Base-by-base conservation (phyloP, 108 stramenopile genomes). In the Licmophora abbreviata region DNA sequence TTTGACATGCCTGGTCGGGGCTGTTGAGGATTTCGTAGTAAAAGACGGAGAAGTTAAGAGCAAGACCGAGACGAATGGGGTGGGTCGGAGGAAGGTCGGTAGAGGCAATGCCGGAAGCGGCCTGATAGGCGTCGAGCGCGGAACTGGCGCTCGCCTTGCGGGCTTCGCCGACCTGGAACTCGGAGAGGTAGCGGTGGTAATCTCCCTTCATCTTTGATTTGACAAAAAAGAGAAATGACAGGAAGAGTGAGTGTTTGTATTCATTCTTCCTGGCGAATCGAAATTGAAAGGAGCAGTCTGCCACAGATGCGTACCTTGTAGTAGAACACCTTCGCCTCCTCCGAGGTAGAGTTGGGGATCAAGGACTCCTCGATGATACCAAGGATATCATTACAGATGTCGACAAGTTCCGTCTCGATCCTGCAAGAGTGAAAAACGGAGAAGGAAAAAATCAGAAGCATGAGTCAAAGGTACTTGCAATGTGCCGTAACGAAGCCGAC, bases 21-120 rank as follows among this genome's bases (percentile, higher is more conserved):
- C 80, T 78, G 71, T 95, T 95, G 58, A 98, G 86, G 69, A 99
- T 99, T 67, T 99, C 95, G 73, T 99, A 99, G 79, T 97, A 98
- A 72, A 99, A 99, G 51, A 99, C 99, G 49, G 95, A 96, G 66
- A 98, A 98, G 94, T 99, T 99, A 45, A 99, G 86, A n/a, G 99
- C 99, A 23, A 99, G 75, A 35, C 99, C 99, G 20, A 99, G 85
- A 59, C 99, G 96, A 78, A 99, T 99, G 42, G 99, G 99, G 76
- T 99, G 97, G 24, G 99, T 99, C 44, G 97, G 97, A 24, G 96
- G 97, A 17, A 99, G 81, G 44, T 97, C 97, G 26, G 93, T 79
- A 28, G 91, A 81, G 53, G 96, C 97, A 53, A 96, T 92, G 38
- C 77, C 83, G 23, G 89, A 86, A 41, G 99, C 99, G 20, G 81